Conservation (phyloP, 2,329 filamentous ascomycete species). For the Amylocarpus encephaloides region DNA sequence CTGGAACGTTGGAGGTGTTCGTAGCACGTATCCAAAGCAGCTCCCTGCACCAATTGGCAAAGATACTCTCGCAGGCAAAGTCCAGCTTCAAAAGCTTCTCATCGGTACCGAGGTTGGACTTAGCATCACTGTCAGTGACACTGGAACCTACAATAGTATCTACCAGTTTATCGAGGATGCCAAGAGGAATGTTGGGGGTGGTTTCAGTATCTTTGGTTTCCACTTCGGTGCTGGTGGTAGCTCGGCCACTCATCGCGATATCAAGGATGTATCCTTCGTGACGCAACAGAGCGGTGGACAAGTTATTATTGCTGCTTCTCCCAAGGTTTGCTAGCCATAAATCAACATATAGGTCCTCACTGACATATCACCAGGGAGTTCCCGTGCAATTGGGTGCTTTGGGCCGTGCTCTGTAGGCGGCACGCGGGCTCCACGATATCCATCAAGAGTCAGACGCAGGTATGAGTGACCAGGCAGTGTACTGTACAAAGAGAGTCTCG, state of each 20-base stretch:
- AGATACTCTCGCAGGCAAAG: conserved; percentile 7
- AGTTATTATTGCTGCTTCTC: neutral
- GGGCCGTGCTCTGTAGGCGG: neutral
- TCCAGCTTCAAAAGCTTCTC: conserved; percentile 7
- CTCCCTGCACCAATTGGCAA: neutral
- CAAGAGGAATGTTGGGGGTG: conserved; percentile 1
- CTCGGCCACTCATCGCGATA: conserved; percentile 1
- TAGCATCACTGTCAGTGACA: conserved; percentile 10
- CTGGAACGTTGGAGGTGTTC: conserved; percentile 9
- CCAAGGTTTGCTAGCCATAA: neutral
- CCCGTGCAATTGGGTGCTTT: neutral
- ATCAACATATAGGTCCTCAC: neutral
- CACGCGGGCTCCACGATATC: neutral
- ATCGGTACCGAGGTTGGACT: conserved; percentile 10
- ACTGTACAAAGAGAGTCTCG: too few relatives aligned
- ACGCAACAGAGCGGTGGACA: conserved; percentile 2
- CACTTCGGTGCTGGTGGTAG: conserved; percentile 8
- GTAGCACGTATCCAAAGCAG: conserved; percentile 8
- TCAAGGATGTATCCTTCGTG: conserved; percentile 2
- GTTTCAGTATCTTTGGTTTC: conserved; percentile 12
- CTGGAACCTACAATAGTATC: conserved; percentile 4
- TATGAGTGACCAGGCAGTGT: too few relatives aligned
- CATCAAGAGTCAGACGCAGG: too few relatives aligned
- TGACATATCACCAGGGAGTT: neutral
- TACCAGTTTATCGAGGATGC: conserved; percentile 6